Evolutionary conservation across 177 flowering plant species (phyloP).

Genomic region (Vitis hybrid): DNA sequence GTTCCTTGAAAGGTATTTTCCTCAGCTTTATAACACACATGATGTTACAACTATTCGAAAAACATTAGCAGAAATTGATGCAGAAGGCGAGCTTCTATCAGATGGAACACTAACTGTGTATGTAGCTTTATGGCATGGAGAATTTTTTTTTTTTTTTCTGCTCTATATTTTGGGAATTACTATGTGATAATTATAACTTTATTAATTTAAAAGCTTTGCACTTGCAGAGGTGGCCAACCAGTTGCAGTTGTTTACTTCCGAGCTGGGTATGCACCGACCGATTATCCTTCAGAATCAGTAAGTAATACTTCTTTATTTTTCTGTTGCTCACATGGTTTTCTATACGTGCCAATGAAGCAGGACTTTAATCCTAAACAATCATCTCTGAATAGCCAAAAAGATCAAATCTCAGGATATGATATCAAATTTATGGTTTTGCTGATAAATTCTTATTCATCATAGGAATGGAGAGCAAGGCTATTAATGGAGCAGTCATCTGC

Average conservation of each 20-base stretch:
- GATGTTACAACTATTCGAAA: constrained; percentile 61
- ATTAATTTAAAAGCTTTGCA: constrained; percentile 13
- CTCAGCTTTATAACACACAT: constrained; percentile 73
- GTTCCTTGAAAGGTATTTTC: constrained; percentile 17
- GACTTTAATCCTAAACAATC: no score
- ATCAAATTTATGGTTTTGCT: no score
- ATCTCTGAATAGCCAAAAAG: no score
- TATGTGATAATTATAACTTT: constrained; percentile 1
- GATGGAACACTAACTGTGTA: constrained; percentile 90
- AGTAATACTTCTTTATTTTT: constrained; percentile 20
- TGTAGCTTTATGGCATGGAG: constrained; percentile 23
- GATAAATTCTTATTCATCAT: background rate
- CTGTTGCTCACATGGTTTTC: background rate
- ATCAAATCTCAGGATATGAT: no score
- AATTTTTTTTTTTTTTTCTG: no score
- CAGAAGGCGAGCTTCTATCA: constrained; percentile 57
- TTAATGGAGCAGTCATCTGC: constrained; percentile 89
- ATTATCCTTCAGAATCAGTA: constrained; percentile 95
- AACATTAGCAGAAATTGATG: constrained; percentile 79
- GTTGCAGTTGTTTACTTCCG: constrained; percentile 85
- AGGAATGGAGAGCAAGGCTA: constrained; percentile 96
- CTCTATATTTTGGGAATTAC: background rate
- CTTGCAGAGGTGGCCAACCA: constrained; percentile 62
- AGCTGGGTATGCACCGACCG: constrained; percentile 90
- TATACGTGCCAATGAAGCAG: background rate